A percentile compares a stretch with the other conserved stretches of the same genome.
Conservation (phyloP, 2,329 filamentous ascomycete species). For the Fusarium staphyleae region DNA sequence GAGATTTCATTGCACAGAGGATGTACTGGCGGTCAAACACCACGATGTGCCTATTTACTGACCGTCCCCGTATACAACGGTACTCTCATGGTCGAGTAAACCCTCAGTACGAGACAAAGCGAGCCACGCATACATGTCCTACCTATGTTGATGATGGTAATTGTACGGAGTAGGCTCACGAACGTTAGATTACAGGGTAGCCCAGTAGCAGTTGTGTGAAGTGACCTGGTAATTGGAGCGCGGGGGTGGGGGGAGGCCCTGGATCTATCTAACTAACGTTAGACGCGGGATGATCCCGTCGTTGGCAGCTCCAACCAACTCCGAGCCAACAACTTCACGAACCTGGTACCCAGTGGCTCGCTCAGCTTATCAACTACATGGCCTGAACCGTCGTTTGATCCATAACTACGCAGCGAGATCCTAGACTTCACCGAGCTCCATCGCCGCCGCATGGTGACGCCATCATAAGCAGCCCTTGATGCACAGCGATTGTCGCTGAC, state of each 20-base stretch:
- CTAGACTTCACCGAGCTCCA: background rate
- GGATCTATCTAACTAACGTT: background rate
- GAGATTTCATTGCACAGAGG: too few species aligned
- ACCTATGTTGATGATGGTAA: too few species aligned
- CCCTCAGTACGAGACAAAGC: too few species aligned
- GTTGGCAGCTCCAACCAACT: background rate
- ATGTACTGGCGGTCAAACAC: too few species aligned
- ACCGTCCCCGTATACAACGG: too few species aligned
- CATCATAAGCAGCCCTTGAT: constrained; percentile 13
- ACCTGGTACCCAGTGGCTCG: constrained; percentile 4
- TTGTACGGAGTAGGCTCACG: too few species aligned
- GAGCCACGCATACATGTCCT: too few species aligned
- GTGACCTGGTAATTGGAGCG: too few species aligned
- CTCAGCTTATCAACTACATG: constrained; percentile 17
- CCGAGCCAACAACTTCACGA: constrained; percentile 5
- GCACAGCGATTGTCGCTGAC: constrained; percentile 19
- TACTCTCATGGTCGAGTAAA: too few species aligned
- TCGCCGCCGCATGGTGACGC: background rate
- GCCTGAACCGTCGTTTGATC: background rate
- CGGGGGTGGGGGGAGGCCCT: constrained; percentile 5
- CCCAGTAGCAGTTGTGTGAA: background rate
- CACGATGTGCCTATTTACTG: too few species aligned
- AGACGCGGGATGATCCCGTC: constrained; percentile 7
- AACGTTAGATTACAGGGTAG: background rate
- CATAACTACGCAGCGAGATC: constrained; percentile 2